These are phyloP conservation scores for Penicillium waksmanii DNA, from an alignment of 495 filamentous ascomycete species.

Conservation along the genomic window DNA sequence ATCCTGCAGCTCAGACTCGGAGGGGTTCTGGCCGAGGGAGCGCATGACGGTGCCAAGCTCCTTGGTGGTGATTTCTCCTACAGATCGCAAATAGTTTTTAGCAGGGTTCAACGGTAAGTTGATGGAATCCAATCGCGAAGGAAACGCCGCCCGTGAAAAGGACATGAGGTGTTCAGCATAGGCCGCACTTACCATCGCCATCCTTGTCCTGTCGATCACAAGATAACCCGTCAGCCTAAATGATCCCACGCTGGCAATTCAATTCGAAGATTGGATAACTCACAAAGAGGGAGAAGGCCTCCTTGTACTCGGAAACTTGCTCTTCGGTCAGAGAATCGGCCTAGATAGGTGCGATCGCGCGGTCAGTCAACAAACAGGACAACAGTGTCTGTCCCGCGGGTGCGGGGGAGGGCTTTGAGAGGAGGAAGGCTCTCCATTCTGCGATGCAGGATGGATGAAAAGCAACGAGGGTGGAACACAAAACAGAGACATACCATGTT, in stretches of 20 bases:
- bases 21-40: slow-evolving; percentile 99
- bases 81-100: slow-evolving; percentile 2
- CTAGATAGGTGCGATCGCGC: slow-evolving; percentile 48
- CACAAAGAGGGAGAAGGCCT: slow-evolving; percentile 99
- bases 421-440: not conserved
- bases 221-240: slow-evolving; percentile 18
- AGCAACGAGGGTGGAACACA: slow-evolving; percentile 3
- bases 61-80: slow-evolving; percentile 99
- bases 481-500: slow-evolving; percentile 36
- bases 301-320: slow-evolving; percentile 99
- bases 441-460: slow-evolving; percentile 3
- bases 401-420: slow-evolving; percentile 33
- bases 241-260: slow-evolving; percentile 20
- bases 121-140: not conserved
- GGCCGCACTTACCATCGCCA: slow-evolving; percentile 88
- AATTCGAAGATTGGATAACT: slow-evolving; percentile 48
- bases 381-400: slow-evolving; percentile 41
- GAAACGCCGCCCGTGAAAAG: slow-evolving; percentile 6
- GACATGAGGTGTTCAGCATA: slow-evolving; percentile 9
- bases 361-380: slow-evolving; percentile 27
- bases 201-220: slow-evolving; percentile 84
- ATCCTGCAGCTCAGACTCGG: slow-evolving; percentile 97
- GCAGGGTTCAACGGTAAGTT: not conserved
- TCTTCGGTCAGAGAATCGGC: slow-evolving; percentile 96
- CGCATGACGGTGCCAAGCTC: slow-evolving; percentile 99